phyloP scores from a whole-genome alignment of 257 asterid species.

The Nicotiana tomentosiformis region DNA sequence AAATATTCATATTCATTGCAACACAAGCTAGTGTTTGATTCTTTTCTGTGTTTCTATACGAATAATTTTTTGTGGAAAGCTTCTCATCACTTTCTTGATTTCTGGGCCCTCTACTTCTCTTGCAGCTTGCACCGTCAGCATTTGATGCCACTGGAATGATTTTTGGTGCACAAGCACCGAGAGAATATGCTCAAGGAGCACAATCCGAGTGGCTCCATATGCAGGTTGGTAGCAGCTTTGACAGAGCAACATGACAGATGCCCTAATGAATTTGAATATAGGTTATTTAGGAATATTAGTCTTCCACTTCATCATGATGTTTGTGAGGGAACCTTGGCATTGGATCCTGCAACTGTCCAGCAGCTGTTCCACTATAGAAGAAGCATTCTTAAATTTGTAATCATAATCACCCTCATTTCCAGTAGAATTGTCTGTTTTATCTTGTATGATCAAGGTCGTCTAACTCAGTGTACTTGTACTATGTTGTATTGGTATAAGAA shows the following conservation, averaged over 20 bases:
- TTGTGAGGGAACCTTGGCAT: constrained; percentile 3
- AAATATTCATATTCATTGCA: background rate
- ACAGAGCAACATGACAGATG: constrained; percentile 39
- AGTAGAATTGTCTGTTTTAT: constrained; percentile 6
- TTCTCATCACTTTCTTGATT: background rate
- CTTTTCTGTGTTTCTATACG: background rate
- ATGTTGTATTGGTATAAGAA: constrained; percentile 9
- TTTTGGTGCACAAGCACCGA: constrained; percentile 54
- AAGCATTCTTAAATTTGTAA: constrained; percentile 17
- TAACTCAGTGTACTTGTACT: background rate
- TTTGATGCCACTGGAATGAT: constrained; percentile 58
- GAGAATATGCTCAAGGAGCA: constrained; percentile 51
- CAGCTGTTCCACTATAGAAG: constrained; percentile 6
- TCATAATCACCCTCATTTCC: background rate
- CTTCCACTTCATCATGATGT: constrained; percentile 18
- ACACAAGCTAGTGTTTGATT: background rate
- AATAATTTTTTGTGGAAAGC: background rate
- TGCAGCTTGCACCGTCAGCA: constrained; percentile 47
- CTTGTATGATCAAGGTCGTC: constrained; percentile 3
- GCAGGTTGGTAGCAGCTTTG: constrained; percentile 63
- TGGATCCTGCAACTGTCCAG: constrained; percentile 7
- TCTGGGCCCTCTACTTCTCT: background rate
- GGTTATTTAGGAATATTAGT: constrained; percentile 11
- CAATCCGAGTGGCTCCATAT: constrained; percentile 83
- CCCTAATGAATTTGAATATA: background rate